phyloP scores from a whole-genome alignment of 202 grass and related monocot species.

The Sporobolus alterniflorus region DNA sequence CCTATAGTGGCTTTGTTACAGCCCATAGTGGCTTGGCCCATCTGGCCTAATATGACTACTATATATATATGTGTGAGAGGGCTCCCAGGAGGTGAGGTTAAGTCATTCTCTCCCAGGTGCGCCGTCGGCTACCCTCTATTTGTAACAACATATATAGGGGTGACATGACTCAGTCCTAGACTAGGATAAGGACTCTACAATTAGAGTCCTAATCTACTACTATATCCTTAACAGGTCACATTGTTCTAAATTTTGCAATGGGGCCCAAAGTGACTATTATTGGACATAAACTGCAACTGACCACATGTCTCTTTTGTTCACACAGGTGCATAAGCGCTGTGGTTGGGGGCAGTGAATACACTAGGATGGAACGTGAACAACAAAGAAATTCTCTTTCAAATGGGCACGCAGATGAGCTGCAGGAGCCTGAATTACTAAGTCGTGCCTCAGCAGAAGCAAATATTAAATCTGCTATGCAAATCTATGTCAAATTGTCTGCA shows the following conservation, averaged over 20 bases:
- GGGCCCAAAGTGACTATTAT: background rate
- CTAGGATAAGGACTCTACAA: too few species aligned
- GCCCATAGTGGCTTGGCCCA: too few species aligned
- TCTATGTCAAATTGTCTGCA: constrained; percentile 85
- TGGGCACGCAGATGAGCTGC: constrained; percentile 61
- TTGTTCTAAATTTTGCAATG: background rate
- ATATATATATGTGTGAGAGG: too few species aligned
- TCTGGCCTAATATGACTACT: too few species aligned
- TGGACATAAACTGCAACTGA: constrained; percentile 16
- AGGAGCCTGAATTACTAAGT: constrained; percentile 75
- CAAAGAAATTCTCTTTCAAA: constrained; percentile 86
- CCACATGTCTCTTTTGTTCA: constrained; percentile 4
- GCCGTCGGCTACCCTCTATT: too few species aligned
- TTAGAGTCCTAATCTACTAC: too few species aligned
- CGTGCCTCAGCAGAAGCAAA: constrained; percentile 83
- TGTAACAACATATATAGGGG: too few species aligned
- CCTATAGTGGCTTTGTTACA: too few species aligned
- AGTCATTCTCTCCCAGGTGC: too few species aligned
- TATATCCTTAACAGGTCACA: too few species aligned
- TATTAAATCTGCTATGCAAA: constrained; percentile 95
- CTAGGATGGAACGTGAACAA: constrained; percentile 79
- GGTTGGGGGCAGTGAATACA: constrained; percentile 88
- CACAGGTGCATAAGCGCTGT: constrained; percentile 85
- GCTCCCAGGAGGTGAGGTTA: too few species aligned
- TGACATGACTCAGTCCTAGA: too few species aligned